Conservation (phyloP, 176 grass and related monocot genomes). For the Triticum aestivum region IWGSC_CS_RefSeq_v2.1 NC_057801.1:731050760-731051259, state of each 20-base stretch:
- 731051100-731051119: not conserved
- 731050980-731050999: not conserved
- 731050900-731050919: not conserved
- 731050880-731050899: not conserved
- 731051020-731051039: not conserved
- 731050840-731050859: not conserved
- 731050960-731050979: not conserved
- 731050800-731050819: not conserved
- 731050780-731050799: too few species aligned
- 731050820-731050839: not conserved
- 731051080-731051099: not conserved
- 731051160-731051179: constrained; percentile 24
- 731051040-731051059: not conserved
- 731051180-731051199: constrained; percentile 73
- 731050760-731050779: too few species aligned
- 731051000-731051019: not conserved
- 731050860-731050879: not conserved
- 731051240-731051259: constrained; percentile 81
- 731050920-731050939: too few species aligned
- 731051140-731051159: not conserved
- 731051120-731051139: not conserved
- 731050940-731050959: too few species aligned
- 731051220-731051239: constrained; percentile 84
- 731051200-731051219: constrained; percentile 76
- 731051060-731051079: not conserved